Conservation (phyloP, 192 early-diverging fungal genomes). For the Rhizoclosmatium globosum region DNA sequence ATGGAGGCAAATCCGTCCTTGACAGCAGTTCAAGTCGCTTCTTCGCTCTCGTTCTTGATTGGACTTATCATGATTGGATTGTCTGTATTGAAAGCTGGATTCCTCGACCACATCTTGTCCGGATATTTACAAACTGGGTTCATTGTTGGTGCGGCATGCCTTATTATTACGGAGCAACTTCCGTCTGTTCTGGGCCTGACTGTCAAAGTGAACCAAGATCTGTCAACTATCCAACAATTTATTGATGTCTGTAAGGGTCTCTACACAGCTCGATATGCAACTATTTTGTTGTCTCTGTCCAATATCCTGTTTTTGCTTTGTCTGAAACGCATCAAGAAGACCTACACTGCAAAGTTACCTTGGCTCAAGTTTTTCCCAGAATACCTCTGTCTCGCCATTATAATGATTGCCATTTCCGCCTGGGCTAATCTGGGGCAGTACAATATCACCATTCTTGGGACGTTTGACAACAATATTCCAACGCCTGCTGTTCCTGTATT, state of each 20-base stretch:
- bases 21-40: conserved; percentile 41
- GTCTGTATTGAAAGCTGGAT: conserved; percentile 46
- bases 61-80: conserved; percentile 45
- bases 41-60: conserved; percentile 41
- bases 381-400: conserved; percentile 41
- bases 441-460: conserved; percentile 50
- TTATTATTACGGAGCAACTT: conserved; percentile 53
- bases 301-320: conserved; percentile 38
- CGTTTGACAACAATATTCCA: conserved; percentile 42
- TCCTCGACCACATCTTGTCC: conserved; percentile 54
- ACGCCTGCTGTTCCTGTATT: conserved; percentile 38
- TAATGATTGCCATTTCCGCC: conserved; percentile 46
- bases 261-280: conserved; percentile 10
- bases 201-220: conserved; percentile 5
- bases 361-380: conserved; percentile 30
- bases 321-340: conserved; percentile 29
- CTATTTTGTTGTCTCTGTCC: conserved; percentile 12
- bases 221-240: conserved; percentile 23
- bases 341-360: conserved; percentile 1
- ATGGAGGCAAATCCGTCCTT: conserved; percentile 1
- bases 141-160: conserved; percentile 36
- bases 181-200: conserved; percentile 41
- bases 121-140: conserved; percentile 45
- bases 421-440: conserved; percentile 8
- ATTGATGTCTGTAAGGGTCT: conserved; percentile 17